Percentiles rank a stretch among this genome's conserved stretches.
These are phyloP conservation scores for Keithomyces neogunnii DNA, from an alignment of 2,329 filamentous ascomycete species.

Conservation along the genomic window DNA sequence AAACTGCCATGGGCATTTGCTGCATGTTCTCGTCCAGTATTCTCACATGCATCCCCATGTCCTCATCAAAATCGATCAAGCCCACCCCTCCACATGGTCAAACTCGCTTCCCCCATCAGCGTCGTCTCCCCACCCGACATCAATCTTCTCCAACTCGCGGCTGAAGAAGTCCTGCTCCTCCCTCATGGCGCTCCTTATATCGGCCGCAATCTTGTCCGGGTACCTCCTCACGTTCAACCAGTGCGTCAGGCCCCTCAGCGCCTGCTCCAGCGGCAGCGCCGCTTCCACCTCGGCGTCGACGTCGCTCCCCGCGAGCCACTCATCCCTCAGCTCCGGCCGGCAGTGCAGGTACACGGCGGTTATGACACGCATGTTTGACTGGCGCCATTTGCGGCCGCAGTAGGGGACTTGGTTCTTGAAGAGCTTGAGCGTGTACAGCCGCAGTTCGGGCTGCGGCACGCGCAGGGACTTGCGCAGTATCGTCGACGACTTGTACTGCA, in stretches of 20 bases:
- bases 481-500: constrained; percentile 90
- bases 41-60: too few relatives aligned
- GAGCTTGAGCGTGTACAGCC: constrained; percentile 91
- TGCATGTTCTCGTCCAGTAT: too few relatives aligned
- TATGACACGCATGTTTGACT: constrained; percentile 97
- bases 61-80: constrained; percentile 1
- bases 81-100: constrained; percentile 24
- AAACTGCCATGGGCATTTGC: too few relatives aligned
- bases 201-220: constrained; percentile 63
- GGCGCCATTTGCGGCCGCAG: constrained; percentile 95
- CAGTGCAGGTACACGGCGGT: constrained; percentile 94
- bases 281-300: constrained; percentile 92
- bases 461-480: constrained; percentile 89
- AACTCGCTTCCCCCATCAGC: constrained; percentile 24
- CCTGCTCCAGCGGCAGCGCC: constrained; percentile 84
- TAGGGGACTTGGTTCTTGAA: constrained; percentile 99
- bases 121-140: constrained; percentile 39
- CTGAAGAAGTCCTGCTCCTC: constrained; percentile 76
- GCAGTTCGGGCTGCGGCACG: constrained; percentile 77
- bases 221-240: constrained; percentile 88
- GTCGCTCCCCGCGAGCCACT: constrained; percentile 87
- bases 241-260: constrained; percentile 78
- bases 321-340: constrained; percentile 82
- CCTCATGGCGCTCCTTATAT: constrained; percentile 48
- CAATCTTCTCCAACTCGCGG: constrained; percentile 67